phyloP scores from a whole-genome alignment of 2,329 filamentous ascomycete species.

The Sclerotinia glacialis region DNA sequence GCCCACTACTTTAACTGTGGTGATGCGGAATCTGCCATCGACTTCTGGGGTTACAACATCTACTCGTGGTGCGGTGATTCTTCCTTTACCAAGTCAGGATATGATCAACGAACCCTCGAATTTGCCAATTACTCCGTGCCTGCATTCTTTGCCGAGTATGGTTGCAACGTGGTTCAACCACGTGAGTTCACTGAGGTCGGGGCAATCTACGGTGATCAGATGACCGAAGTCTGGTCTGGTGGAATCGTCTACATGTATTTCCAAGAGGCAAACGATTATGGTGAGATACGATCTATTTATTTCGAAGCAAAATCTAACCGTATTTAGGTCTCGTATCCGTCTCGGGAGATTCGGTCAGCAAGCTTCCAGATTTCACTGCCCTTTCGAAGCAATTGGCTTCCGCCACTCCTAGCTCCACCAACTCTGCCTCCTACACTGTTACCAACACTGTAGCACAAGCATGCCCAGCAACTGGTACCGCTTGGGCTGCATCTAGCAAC shows the following conservation, averaged over 20 bases:
- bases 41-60: conserved; percentile 99
- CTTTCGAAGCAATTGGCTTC: conserved; percentile 68
- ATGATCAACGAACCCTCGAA: conserved; percentile 77
- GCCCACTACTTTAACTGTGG: conserved; percentile 96
- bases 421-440: conserved; percentile 67
- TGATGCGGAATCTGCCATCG: conserved; percentile 63
- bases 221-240: conserved; percentile 87
- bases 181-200: conserved; percentile 83
- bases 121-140: conserved; percentile 88
- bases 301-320: conserved; percentile 31
- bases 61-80: conserved; percentile 98
- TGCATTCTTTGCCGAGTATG: conserved; percentile 98
- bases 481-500: conserved; percentile 67
- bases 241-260: conserved; percentile 99
- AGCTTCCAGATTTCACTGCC: conserved; percentile 70
- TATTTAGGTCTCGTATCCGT: conserved; percentile 63
- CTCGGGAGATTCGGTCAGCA: conserved; percentile 57
- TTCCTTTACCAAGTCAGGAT: conserved; percentile 72
- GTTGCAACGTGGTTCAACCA: conserved; percentile 71
- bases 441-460: conserved; percentile 63
- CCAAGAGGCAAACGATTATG: conserved; percentile 86
- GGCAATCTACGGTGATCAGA: conserved; percentile 74
- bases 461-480: conserved; percentile 65
- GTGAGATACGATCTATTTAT: conserved; percentile 43
- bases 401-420: conserved; percentile 63